These are phyloP conservation scores for Phaeophleospora eucalypticola DNA, from an alignment of 2,329 filamentous ascomycete genomes.

Conservation along the genomic window DNA sequence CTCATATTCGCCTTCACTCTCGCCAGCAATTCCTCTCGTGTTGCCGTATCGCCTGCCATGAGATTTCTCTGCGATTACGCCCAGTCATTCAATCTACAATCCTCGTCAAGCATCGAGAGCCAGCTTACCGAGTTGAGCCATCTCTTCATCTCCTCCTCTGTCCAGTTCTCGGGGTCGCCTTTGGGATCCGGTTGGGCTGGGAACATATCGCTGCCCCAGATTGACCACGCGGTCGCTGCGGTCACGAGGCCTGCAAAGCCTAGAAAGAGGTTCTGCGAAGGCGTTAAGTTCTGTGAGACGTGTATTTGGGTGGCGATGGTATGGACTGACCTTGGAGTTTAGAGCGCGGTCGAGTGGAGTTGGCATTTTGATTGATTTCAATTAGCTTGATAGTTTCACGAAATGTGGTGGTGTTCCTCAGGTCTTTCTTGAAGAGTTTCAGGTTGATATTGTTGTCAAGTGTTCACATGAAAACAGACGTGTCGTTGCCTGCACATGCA, in stretches of 20 bases:
- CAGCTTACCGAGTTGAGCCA: constrained; percentile 81
- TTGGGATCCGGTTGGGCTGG: constrained; percentile 70
- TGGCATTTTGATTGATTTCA: constrained; percentile 41
- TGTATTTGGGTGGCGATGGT: background rate
- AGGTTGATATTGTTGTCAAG: background rate
- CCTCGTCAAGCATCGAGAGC: too few relatives aligned
- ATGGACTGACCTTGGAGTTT: constrained; percentile 34
- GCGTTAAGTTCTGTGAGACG: background rate
- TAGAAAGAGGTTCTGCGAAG: constrained; percentile 41
- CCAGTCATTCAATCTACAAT: too few relatives aligned
- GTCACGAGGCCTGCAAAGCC: constrained; percentile 79
- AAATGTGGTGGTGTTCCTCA: background rate
- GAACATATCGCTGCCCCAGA: constrained; percentile 84
- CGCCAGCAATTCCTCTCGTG: constrained; percentile 61
- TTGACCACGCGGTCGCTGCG: constrained; percentile 75
- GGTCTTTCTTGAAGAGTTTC: background rate
- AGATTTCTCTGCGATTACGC: constrained; percentile 65
- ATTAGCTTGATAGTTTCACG: background rate
- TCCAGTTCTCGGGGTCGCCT: constrained; percentile 71
- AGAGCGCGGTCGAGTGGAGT: constrained; percentile 48
- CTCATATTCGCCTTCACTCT: constrained; percentile 66
- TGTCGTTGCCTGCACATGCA: background rate
- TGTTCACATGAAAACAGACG: background rate
- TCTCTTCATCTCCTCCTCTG: constrained; percentile 68
- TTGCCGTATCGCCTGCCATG: constrained; percentile 56